Conservation (phyloP, 2,329 filamentous ascomycete species). For the Podosphaera fusca region DNA sequence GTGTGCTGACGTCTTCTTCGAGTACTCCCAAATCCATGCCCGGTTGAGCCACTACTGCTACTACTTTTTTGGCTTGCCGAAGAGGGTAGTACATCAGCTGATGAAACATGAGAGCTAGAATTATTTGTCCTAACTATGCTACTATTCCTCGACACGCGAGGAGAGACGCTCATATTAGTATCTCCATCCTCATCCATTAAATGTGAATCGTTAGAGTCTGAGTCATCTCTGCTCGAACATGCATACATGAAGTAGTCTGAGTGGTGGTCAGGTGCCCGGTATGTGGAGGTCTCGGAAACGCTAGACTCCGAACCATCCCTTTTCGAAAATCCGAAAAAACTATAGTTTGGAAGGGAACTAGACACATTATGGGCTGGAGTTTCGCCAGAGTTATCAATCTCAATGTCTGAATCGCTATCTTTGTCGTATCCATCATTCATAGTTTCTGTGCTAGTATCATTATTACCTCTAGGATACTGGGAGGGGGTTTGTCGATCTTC, state of each 20-base stretch:
- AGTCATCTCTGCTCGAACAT: background rate
- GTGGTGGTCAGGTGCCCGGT: too few species aligned
- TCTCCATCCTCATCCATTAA: background rate
- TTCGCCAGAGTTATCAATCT: constrained; percentile 3
- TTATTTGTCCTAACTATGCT: too few species aligned
- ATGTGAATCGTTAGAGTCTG: background rate
- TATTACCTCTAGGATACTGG: background rate
- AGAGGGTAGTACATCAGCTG: too few species aligned
- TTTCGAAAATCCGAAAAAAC: background rate
- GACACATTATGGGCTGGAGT: background rate
- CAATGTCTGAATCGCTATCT: constrained; percentile 11
- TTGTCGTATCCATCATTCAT: constrained; percentile 7
- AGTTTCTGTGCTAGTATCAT: background rate
- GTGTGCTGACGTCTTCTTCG: too few species aligned
- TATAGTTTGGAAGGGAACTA: background rate
- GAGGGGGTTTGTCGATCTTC: background rate
- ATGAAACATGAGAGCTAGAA: too few species aligned
- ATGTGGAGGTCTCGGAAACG: too few species aligned
- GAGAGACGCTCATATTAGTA: background rate
- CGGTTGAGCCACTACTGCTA: too few species aligned
- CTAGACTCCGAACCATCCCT: background rate
- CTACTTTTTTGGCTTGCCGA: too few species aligned
- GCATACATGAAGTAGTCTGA: too few species aligned
- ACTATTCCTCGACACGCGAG: too few species aligned
- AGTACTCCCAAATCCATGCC: too few species aligned